Evolutionary conservation across 768 basidiomycete species (phyloP).

Genomic region (Hygrophorus russula): DNA sequence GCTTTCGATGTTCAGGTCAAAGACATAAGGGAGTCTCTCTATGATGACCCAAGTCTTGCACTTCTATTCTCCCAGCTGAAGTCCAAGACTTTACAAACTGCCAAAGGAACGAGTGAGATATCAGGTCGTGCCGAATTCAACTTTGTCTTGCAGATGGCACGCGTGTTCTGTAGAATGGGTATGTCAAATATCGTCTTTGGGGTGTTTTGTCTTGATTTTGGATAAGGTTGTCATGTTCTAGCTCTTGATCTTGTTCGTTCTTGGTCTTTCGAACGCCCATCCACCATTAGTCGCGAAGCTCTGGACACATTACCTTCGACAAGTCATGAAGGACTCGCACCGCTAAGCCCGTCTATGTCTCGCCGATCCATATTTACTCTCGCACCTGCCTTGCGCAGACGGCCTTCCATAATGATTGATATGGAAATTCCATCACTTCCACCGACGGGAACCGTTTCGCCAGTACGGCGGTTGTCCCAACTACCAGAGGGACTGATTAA

Average conservation of each 20-base stretch:
- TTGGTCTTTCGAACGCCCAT: slow-evolving; percentile 86
- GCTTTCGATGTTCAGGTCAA: slow-evolving; percentile 40
- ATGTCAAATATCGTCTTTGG: slow-evolving; percentile 14
- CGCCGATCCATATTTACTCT: slow-evolving; percentile 37
- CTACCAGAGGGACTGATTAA: slow-evolving; percentile 26
- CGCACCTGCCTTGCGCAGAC: slow-evolving; percentile 44
- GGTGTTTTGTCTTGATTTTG: background rate
- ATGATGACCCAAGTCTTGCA: slow-evolving; percentile 90
- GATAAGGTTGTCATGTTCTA: slow-evolving; percentile 80
- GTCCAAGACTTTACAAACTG: slow-evolving; percentile 85
- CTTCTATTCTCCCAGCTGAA: slow-evolving; percentile 84
- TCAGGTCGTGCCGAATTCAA: slow-evolving; percentile 84
- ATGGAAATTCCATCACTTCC: slow-evolving; percentile 67
- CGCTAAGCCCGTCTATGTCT: slow-evolving; percentile 31
- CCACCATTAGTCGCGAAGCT: slow-evolving; percentile 20
- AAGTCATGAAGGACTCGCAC: slow-evolving; percentile 12
- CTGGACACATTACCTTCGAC: slow-evolving; percentile 1
- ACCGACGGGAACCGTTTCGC: slow-evolving; percentile 45
- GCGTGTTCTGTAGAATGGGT: slow-evolving; percentile 95
- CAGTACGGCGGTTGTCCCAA: slow-evolving; percentile 18
- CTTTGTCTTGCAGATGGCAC: slow-evolving; percentile 89
- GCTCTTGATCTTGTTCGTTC: slow-evolving; percentile 82
- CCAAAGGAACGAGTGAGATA: slow-evolving; percentile 87
- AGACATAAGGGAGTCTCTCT: slow-evolving; percentile 75
- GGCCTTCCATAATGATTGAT: slow-evolving; percentile 78